Evolutionary conservation across 768 basidiomycete species (phyloP).

Genomic region (Termitomyces sp.): DNA sequence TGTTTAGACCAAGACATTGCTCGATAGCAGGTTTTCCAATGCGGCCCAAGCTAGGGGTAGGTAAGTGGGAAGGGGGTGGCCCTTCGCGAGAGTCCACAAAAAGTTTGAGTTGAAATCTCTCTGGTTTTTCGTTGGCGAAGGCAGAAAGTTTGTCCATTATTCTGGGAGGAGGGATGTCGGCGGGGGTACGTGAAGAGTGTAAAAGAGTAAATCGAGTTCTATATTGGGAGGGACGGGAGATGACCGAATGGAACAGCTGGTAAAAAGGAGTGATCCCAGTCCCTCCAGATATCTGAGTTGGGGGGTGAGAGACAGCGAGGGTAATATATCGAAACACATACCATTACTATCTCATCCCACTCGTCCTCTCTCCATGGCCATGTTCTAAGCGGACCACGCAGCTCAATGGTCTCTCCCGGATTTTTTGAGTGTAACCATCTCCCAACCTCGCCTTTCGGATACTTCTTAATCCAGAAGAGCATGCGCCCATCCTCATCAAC

Average conservation of each 20-base stretch:
- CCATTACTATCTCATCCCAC: slow-evolving; percentile 85
- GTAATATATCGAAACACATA: slow-evolving; percentile 25
- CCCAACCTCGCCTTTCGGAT: slow-evolving; percentile 76
- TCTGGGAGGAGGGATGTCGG: slow-evolving; percentile 66
- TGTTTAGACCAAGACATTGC: slow-evolving; percentile 32
- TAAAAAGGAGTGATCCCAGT: slow-evolving; percentile 87
- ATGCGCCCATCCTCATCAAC: slow-evolving; percentile 66
- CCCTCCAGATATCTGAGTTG: slow-evolving; percentile 74
- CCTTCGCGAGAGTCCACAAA: slow-evolving; percentile 59
- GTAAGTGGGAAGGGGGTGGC: slow-evolving; percentile 19
- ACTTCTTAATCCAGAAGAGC: slow-evolving; percentile 80
- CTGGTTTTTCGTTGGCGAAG: slow-evolving; percentile 51
- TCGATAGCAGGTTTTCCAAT: slow-evolving; percentile 53
- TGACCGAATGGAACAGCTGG: slow-evolving; percentile 63
- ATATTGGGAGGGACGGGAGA: slow-evolving; percentile 32
- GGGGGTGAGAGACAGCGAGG: not conserved
- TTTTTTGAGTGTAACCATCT: slow-evolving; percentile 77
- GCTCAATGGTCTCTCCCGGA: slow-evolving; percentile 66
- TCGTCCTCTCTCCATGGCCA: slow-evolving; percentile 53
- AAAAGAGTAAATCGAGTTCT: slow-evolving; percentile 67
- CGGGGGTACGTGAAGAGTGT: slow-evolving; percentile 62
- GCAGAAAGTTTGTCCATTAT: slow-evolving; percentile 53
- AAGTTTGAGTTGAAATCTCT: slow-evolving; percentile 53
- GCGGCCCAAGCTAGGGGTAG: slow-evolving; percentile 44
- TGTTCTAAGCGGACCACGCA: slow-evolving; percentile 74